Conservation (phyloP, 75 land plant genomes). For the Ceratopteris richardii region DNA sequence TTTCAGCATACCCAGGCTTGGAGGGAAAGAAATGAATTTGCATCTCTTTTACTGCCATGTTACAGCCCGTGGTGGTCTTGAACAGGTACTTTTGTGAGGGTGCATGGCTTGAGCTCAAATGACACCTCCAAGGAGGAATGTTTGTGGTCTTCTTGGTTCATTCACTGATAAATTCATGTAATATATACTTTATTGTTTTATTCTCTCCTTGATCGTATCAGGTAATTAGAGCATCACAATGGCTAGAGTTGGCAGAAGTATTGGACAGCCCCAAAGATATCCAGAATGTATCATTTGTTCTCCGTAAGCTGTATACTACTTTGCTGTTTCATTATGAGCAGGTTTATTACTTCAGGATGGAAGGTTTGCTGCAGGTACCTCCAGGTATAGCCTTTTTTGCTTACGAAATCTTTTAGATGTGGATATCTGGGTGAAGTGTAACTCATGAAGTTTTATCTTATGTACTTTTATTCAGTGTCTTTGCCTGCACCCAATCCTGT, state of each 20-base stretch:
- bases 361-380: slow-evolving; percentile 33
- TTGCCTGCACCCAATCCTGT: slow-evolving; percentile 19
- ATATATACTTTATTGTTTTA: too few species aligned
- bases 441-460: neutral
- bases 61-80: neutral
- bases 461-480: slow-evolving; percentile 17
- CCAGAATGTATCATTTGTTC: too few species aligned
- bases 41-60: neutral
- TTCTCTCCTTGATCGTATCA: too few species aligned
- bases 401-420: too few species aligned
- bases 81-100: neutral
- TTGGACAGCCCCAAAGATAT: too few species aligned
- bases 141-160: too few species aligned
- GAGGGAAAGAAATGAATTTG: neutral
- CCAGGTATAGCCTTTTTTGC: too few species aligned
- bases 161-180: too few species aligned
- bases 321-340: slow-evolving; percentile 75
- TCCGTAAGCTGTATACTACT: slow-evolving; percentile 66
- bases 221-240: too few species aligned
- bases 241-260: too few species aligned
- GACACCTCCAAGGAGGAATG: too few species aligned
- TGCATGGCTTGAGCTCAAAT: too few species aligned
- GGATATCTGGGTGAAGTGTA: neutral
- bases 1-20: neutral
- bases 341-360: slow-evolving; percentile 57